Conservation (phyloP, 371 early-diverging fungal species). For the Umbelopsis sp. region DNA sequence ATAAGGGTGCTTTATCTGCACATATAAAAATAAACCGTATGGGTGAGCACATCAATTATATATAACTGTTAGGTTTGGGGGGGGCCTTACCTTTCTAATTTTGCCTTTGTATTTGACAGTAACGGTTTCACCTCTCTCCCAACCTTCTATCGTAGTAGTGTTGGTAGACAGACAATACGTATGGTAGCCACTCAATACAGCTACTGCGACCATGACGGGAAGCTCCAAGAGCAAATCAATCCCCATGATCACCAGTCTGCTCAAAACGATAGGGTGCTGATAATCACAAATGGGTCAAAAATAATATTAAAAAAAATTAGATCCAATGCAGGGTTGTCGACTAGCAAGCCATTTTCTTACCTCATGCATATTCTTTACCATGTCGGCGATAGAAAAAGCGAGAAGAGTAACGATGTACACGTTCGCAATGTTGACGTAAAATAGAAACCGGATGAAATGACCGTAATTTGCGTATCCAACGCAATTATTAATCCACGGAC, state of each 20-base stretch:
- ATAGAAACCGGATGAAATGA: constrained; percentile 88
- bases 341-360: constrained; percentile 36
- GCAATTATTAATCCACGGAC: constrained; percentile 98
- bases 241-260: constrained; percentile 21
- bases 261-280: not conserved
- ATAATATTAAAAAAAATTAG: not conserved
- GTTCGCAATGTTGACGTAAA: constrained; percentile 69
- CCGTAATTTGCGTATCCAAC: constrained; percentile 89
- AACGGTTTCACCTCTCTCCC: constrained; percentile 83
- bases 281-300: not conserved
- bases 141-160: constrained; percentile 95
- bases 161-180: constrained; percentile 80
- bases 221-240: constrained; percentile 71
- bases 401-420: constrained; percentile 46
- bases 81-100: constrained; percentile 52
- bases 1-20: constrained; percentile 84
- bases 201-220: constrained; percentile 77
- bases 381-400: constrained; percentile 39
- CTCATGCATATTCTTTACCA: constrained; percentile 34
- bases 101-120: constrained; percentile 69
- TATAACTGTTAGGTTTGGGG: not conserved
- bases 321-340: not conserved
- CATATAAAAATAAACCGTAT: not conserved
- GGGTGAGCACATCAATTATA: not conserved
- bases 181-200: constrained; percentile 83